These are phyloP conservation scores for Aspergillus clavatus DNA, from an alignment of 2,329 filamentous ascomycete genomes.

Conservation along the genomic window DNA sequence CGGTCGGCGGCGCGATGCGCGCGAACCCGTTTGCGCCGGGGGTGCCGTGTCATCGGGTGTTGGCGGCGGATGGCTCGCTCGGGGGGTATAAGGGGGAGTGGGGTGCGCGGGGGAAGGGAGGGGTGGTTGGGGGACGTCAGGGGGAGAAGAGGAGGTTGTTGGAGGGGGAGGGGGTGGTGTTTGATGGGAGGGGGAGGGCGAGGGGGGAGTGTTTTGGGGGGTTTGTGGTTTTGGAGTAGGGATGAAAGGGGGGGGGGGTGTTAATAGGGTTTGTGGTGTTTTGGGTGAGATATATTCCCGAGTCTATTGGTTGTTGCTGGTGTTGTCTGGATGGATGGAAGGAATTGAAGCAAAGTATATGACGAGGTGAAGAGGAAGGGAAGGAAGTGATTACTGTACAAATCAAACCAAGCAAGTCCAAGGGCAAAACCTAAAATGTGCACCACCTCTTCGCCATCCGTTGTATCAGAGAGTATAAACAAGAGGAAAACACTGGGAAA, in stretches of 20 bases:
- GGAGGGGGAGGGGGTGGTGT: constrained; percentile 32
- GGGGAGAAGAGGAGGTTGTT: constrained; percentile 34
- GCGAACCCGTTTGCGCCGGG: constrained; percentile 76
- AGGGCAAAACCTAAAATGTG: neutral
- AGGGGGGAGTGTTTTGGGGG: constrained; percentile 30
- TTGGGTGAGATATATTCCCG: too few species aligned
- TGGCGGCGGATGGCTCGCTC: constrained; percentile 62
- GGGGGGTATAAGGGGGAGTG: constrained; percentile 49
- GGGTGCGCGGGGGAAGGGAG: constrained; percentile 34
- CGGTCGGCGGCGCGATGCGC: constrained; percentile 71
- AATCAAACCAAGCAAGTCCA: neutral
- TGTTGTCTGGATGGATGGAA: too few species aligned
- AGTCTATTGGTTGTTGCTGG: neutral
- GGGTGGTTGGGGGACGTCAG: too few species aligned
- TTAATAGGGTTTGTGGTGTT: too few species aligned
- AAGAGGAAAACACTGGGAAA: neutral
- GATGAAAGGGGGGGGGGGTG: too few species aligned
- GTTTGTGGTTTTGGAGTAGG: constrained; percentile 17
- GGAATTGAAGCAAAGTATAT: too few species aligned
- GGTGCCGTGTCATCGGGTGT: constrained; percentile 76
- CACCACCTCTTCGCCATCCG: neutral
- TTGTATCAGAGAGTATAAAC: neutral
- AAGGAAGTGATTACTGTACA: neutral
- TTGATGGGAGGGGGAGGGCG: constrained; percentile 25
- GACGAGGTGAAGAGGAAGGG: too few species aligned